A percentile compares a stretch with the other conserved stretches of the same genome.
These are phyloP conservation scores for Podaxis sp. DNA, from an alignment of 768 basidiomycete species.

Conservation along the genomic window DNA sequence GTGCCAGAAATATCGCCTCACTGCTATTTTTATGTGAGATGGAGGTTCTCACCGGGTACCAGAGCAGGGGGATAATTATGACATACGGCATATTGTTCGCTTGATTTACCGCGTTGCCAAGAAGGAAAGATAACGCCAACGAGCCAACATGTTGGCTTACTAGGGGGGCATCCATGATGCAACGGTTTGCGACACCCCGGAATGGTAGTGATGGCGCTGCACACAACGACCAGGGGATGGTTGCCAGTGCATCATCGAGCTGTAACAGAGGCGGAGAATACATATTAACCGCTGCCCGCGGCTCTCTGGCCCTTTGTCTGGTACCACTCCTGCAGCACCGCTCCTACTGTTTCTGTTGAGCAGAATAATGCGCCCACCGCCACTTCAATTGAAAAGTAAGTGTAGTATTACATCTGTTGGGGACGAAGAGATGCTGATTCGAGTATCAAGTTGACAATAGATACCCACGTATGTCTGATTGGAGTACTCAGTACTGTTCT, in stretches of 20 bases:
- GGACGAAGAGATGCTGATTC: conserved; percentile 3
- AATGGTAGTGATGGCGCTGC: background rate
- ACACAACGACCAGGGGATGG: background rate
- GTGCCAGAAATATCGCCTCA: no score
- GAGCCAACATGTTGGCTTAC: background rate
- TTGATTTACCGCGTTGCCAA: background rate
- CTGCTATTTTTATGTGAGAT: background rate
- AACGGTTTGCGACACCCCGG: background rate
- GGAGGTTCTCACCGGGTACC: no score
- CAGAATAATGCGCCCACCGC: conserved; percentile 38
- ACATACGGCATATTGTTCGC: no score
- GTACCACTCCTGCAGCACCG: conserved; percentile 29
- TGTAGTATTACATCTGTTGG: background rate
- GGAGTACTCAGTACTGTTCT: background rate
- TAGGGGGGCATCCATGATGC: background rate
- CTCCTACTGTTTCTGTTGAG: conserved; percentile 25
- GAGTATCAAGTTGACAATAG: conserved; percentile 33
- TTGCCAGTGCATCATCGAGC: background rate
- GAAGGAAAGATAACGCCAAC: no score
- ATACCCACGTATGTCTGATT: conserved; percentile 26
- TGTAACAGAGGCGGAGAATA: background rate
- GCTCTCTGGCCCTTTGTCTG: conserved; percentile 33
- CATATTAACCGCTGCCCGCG: conserved; percentile 6
- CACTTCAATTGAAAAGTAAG: conserved; percentile 40
- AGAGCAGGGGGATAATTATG: no score